phyloP scores from a whole-genome alignment of 2,329 filamentous ascomycete genomes.

The Sarocladium brachiariae region DNA sequence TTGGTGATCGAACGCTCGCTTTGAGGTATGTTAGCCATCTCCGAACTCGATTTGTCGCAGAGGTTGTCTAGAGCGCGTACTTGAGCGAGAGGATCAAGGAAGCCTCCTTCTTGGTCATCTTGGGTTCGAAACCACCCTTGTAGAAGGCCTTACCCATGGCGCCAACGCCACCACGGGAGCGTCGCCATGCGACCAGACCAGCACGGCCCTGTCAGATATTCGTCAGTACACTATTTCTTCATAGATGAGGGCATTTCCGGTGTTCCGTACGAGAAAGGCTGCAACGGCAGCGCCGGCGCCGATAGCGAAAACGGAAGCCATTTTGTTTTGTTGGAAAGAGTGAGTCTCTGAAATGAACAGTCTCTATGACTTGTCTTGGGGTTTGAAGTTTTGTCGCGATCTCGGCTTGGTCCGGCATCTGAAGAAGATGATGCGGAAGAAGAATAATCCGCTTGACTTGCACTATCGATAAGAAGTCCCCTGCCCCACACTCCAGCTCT shows the following conservation, averaged over 20 bases:
- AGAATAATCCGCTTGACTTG: neutral
- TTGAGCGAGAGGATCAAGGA: conserved; percentile 83
- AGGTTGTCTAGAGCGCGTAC: conserved; percentile 40
- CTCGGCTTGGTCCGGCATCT: conserved; percentile 7
- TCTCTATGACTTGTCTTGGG: neutral
- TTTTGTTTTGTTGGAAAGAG: conserved; percentile 16
- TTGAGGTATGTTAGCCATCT: conserved; percentile 28
- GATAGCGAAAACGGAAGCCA: conserved; percentile 38
- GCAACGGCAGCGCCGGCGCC: conserved; percentile 44
- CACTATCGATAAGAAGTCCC: conserved; percentile 5
- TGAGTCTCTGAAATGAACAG: neutral
- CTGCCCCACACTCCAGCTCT: conserved; percentile 6
- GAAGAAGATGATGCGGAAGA: neutral
- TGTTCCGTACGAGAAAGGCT: conserved; percentile 40
- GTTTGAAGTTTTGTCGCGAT: conserved; percentile 6
- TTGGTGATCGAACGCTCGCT: conserved; percentile 82
- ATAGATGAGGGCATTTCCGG: neutral
- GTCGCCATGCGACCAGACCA: conserved; percentile 79
- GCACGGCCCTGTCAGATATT: conserved; percentile 65
- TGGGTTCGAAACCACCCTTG: conserved; percentile 95
- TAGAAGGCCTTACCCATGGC: conserved; percentile 88
- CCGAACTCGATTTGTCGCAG: conserved; percentile 7
- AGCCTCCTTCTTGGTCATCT: conserved; percentile 90
- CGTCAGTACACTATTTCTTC: neutral
- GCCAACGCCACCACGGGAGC: conserved; percentile 70